phyloP scores from a whole-genome alignment of 2,329 filamentous ascomycete genomes.

The Phoma sp. region DNA sequence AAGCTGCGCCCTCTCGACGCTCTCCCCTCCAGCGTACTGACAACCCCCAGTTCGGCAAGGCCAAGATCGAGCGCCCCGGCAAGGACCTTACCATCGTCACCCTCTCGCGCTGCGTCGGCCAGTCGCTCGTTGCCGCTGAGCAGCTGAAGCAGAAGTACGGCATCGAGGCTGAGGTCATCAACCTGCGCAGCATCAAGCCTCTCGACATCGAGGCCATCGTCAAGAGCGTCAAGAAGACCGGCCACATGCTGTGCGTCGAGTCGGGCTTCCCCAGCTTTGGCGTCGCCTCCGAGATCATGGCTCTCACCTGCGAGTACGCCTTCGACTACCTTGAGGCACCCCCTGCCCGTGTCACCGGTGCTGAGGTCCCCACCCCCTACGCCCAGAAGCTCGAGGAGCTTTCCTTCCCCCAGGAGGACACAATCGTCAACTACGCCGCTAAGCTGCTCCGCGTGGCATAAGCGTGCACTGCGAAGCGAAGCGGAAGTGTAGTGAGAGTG shows the following conservation, averaged over 20 bases:
- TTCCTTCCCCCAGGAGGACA: constrained; percentile 87
- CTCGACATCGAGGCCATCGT: constrained; percentile 94
- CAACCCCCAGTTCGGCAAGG: constrained; percentile 77
- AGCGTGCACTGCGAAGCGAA: constrained; percentile 31
- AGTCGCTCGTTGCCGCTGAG: constrained; percentile 86
- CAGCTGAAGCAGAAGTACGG: constrained; percentile 95
- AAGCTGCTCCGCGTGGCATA: constrained; percentile 77
- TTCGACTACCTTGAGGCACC: constrained; percentile 98
- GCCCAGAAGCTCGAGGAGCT: constrained; percentile 92
- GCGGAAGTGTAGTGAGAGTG: neutral
- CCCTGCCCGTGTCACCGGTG: constrained; percentile 91
- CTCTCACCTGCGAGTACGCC: constrained; percentile 93
- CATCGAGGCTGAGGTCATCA: constrained; percentile 94
- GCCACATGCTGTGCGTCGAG: constrained; percentile 87
- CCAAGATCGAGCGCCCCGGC: constrained; percentile 95
- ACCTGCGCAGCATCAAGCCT: constrained; percentile 96
- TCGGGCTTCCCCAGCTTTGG: constrained; percentile 96
- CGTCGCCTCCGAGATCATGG: constrained; percentile 89
- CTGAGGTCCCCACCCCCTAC: constrained; percentile 96
- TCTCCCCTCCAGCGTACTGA: constrained; percentile 19
- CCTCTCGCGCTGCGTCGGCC: constrained; percentile 92
- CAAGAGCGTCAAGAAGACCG: constrained; percentile 98
- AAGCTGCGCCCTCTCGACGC: constrained; percentile 23
- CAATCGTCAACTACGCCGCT: constrained; percentile 86
- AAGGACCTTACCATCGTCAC: constrained; percentile 97